Conservation (phyloP, 345 rosid genomes). For the Camelina laxa region DNA sequence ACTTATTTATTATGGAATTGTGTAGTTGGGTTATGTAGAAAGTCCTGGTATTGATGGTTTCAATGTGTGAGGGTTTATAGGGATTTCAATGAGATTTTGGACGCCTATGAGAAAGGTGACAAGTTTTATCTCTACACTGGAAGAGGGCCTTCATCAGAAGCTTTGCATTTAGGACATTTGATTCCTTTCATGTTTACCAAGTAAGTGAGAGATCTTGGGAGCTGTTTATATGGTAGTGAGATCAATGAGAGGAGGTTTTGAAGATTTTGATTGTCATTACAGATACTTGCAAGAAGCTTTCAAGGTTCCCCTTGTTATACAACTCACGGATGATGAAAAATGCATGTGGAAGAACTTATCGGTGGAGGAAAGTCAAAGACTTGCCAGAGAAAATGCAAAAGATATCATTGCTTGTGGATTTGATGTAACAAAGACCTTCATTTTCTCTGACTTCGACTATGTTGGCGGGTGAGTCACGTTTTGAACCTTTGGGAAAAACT, state of each 20-base stretch:
- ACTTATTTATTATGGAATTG: neutral
- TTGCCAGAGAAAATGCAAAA: constrained; percentile 91
- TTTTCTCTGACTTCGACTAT: constrained; percentile 89
- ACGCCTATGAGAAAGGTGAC: constrained; percentile 79
- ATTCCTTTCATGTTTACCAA: constrained; percentile 97
- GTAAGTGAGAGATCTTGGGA: constrained; percentile 44
- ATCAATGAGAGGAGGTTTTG: too few relatives aligned
- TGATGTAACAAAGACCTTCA: constrained; percentile 79
- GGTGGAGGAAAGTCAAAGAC: constrained; percentile 85
- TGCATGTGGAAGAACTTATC: constrained; percentile 88
- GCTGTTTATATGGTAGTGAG: neutral
- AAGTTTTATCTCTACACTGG: constrained; percentile 93
- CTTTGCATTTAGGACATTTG: constrained; percentile 90
- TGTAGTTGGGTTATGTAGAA: constrained; percentile 5
- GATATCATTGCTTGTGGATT: constrained; percentile 98
- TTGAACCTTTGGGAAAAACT: neutral
- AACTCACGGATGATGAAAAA: constrained; percentile 94
- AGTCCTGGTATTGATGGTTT: neutral
- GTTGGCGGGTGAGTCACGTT: constrained; percentile 75
- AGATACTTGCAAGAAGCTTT: constrained; percentile 89
- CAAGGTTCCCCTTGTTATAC: constrained; percentile 90
- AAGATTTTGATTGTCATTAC: constrained; percentile 6
- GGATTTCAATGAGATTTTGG: constrained; percentile 77
- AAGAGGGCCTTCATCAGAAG: constrained; percentile 95
- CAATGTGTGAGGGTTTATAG: constrained; percentile 36